A percentile compares a stretch with the other conserved stretches of the same genome.
phyloP scores from a whole-genome alignment of 345 rosid species.

The Hibiscus mutabilis region DNA sequence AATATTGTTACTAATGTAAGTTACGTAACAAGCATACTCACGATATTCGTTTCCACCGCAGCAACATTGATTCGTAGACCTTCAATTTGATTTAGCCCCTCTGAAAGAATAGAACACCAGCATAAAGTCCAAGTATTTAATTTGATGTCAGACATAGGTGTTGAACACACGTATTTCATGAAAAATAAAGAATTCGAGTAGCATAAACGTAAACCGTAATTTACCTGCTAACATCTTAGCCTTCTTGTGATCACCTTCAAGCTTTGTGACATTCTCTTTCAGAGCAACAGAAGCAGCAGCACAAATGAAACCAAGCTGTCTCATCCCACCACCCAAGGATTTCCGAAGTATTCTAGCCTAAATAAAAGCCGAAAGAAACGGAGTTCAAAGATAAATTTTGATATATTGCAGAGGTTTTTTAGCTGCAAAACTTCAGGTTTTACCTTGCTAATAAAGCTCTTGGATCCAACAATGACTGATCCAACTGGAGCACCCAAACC shows the following conservation, averaged over 20 bases:
- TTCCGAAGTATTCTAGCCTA: conserved; percentile 82
- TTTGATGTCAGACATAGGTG: background rate
- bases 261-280: conserved; percentile 59
- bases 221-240: conserved; percentile 78
- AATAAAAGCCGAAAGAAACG: background rate
- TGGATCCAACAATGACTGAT: conserved; percentile 81
- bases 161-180: background rate
- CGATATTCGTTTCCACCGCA: conserved; percentile 84
- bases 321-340: conserved; percentile 98
- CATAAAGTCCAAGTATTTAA: background rate
- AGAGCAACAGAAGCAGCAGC: conserved; percentile 80
- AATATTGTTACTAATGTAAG: background rate
- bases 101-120: conserved; percentile 26
- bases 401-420: background rate
- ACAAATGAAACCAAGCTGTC: conserved; percentile 78
- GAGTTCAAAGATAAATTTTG: background rate
- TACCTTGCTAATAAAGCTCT: conserved; percentile 74
- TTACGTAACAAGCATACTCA: conserved; percentile 31
- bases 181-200: background rate
- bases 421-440: background rate
- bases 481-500: conserved; percentile 96
- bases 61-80: conserved; percentile 53
- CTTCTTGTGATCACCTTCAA: conserved; percentile 69
- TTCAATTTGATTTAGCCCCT: conserved; percentile 63
- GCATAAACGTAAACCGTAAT: background rate